Base-by-base conservation (phyloP, 805 yeast genomes). In the Candida nonsorbophila region DNA sequence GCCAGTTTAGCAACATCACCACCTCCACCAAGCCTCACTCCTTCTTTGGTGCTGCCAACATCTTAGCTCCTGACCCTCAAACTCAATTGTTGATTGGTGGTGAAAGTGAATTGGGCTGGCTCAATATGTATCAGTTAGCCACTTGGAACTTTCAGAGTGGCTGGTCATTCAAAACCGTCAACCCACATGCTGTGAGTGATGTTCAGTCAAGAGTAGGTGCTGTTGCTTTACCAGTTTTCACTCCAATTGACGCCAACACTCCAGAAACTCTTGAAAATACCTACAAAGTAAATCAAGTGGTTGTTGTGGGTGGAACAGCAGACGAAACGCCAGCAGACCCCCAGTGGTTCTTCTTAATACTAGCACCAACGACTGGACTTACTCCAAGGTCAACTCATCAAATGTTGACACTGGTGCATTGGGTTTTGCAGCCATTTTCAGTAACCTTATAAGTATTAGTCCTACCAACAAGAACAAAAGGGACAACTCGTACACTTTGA, bases 91-190 rank as follows among this genome's bases (percentile, higher is more conserved):
- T 84, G 3, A 57, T 84, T 23, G 94, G 92, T 0, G 94, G 94
- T 3, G 62, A 62, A 30, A 69, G 84, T 3, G 42, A 49, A 5
- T 43, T 55, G 3, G 86, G 86, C 1, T 82, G 88, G 86, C 71
- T 82, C 20, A 71, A 74, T 37, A 72, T 83, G 78, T 68, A 69
- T 41, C 92, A 83, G 51, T 55, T 81, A 12, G 90, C 92, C 0
- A 52, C 79, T 2, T 82, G 87, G 84, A 77, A 77, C 41, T 75
- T 74, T 36, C 61, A 64, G 27, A 57, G 83, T 6, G 70, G 70
- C 0, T 84, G 94, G 94, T 69, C 83, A 3, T 82, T 75, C 47
- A 40, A 53, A 22, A 42, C 51, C 37, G 44, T 59, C 1, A 48
- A 44, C 1, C 32, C 38, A 15, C 37, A 42, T 7, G 49, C 47